Conservation (phyloP, 768 basidiomycete genomes). For the Neoboletus brunneissimus region DNA sequence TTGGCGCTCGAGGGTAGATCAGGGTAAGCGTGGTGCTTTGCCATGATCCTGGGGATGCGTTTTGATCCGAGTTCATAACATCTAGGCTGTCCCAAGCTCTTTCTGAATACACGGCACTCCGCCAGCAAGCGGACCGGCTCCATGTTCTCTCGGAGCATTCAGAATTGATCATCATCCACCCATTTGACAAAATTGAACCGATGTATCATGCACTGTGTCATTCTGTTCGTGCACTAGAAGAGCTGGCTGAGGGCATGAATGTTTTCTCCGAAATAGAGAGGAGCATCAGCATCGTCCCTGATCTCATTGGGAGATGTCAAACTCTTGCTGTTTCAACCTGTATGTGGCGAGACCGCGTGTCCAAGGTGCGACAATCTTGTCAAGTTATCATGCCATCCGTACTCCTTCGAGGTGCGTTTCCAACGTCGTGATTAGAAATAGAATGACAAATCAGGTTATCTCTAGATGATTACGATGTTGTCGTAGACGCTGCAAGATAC, state of each 20-base stretch:
- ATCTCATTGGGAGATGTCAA: conserved; percentile 30
- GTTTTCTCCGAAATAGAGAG: conserved; percentile 35
- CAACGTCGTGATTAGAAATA: background rate
- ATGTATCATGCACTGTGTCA: conserved; percentile 19
- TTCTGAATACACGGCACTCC: conserved; percentile 13
- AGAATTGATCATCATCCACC: conserved; percentile 21
- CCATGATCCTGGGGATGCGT: background rate
- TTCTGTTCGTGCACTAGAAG: conserved; percentile 35
- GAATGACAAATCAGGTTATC: background rate
- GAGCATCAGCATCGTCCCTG: conserved; percentile 11
- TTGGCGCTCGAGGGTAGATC: conserved; percentile 61
- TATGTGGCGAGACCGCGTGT: conserved; percentile 29
- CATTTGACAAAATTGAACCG: conserved; percentile 11
- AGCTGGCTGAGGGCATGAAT: conserved; percentile 35
- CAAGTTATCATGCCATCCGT: conserved; percentile 26
- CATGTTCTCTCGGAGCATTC: conserved; percentile 18
- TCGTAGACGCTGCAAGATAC: conserved; percentile 29
- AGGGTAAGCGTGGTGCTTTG: conserved; percentile 47
- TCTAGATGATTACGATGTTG: conserved; percentile 37
- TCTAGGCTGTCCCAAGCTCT: conserved; percentile 21
- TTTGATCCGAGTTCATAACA: background rate
- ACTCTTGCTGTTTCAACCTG: conserved; percentile 23
- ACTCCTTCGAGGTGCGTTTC: conserved; percentile 37
- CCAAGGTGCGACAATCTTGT: conserved; percentile 20
- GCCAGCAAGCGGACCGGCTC: conserved; percentile 18